A percentile compares a stretch with the other conserved stretches of the same genome.
phyloP scores from a whole-genome alignment of 148 eudicot species.

The Chenopodium album region DNA sequence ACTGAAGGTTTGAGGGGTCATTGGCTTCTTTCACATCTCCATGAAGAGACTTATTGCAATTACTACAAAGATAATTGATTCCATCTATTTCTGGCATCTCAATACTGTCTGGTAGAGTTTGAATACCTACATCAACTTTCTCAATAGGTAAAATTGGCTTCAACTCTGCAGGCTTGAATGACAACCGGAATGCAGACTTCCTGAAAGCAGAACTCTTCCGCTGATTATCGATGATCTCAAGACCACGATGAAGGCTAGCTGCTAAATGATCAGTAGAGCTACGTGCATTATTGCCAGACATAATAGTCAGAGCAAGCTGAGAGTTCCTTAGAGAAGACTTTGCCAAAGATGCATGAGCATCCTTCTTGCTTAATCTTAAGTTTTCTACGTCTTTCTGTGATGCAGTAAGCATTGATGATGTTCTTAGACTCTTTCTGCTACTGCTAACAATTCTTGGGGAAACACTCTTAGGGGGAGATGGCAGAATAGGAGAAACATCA shows the following conservation, averaged over 20 bases:
- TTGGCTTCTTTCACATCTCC: conserved; percentile 40
- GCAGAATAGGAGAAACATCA: conserved; percentile 57
- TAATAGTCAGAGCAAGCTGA: conserved; percentile 36
- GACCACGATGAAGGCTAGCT: conserved; percentile 82
- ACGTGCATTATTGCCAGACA: conserved; percentile 36
- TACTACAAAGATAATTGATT: conserved; percentile 45
- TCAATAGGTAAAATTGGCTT: conserved; percentile 47
- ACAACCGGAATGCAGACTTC: conserved; percentile 69
- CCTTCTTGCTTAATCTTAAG: conserved; percentile 26
- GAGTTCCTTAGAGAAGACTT: conserved; percentile 45
- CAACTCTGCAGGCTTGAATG: conserved; percentile 59
- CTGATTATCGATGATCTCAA: conserved; percentile 65
- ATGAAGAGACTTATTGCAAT: conserved; percentile 46
- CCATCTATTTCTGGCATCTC: conserved; percentile 41
- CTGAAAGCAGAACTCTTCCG: conserved; percentile 62
- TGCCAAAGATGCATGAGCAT: conserved; percentile 31
- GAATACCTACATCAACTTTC: conserved; percentile 86
- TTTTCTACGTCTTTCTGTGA: conserved; percentile 40
- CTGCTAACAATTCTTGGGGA: conserved; percentile 62
- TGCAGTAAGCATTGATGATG: conserved; percentile 55
- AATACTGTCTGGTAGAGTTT: conserved; percentile 46
- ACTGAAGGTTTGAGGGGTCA: conserved; percentile 57
- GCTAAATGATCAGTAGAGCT: conserved; percentile 62
- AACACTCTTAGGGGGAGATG: conserved; percentile 73
- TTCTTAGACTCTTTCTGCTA: conserved; percentile 77